A percentile compares a stretch with the other conserved stretches of the same genome.
Evolutionary conservation across 805 yeast species (phyloP).

Genomic region (Lipomyces lipofer): DNA sequence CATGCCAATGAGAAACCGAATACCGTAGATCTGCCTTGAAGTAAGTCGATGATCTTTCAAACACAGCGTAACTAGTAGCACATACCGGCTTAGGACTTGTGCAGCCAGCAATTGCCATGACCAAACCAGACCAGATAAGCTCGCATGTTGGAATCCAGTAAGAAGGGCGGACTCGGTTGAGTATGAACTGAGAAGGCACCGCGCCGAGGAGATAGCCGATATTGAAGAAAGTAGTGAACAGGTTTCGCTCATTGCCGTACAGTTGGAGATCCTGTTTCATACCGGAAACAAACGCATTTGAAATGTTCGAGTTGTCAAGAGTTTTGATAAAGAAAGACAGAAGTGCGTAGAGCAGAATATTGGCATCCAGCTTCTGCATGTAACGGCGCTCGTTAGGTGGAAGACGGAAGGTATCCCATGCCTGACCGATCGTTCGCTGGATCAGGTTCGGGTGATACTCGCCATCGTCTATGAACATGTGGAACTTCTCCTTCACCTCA

Average conservation of each 20-base stretch:
- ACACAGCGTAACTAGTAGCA: background rate
- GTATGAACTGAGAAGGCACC: conserved; percentile 40
- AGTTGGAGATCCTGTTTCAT: conserved; percentile 57
- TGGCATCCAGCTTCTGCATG: conserved; percentile 42
- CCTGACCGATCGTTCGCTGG: conserved; percentile 20
- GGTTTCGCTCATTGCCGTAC: conserved; percentile 59
- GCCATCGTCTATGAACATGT: conserved; percentile 12
- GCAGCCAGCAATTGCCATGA: conserved; percentile 27
- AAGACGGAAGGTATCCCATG: conserved; percentile 31
- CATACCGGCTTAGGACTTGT: conserved; percentile 12
- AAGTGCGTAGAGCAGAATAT: conserved; percentile 40
- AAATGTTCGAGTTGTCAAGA: conserved; percentile 59
- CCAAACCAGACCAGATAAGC: conserved; percentile 27
- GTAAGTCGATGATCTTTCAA: background rate
- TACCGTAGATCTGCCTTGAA: conserved; percentile 50
- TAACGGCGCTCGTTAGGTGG: conserved; percentile 38
- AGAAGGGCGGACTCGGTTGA: conserved; percentile 36
- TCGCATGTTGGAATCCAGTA: conserved; percentile 36
- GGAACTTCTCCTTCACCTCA: conserved; percentile 16
- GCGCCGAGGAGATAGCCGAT: conserved; percentile 54
- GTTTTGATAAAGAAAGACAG: conserved; percentile 51
- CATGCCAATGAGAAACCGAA: conserved; percentile 24
- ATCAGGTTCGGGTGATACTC: conserved; percentile 9
- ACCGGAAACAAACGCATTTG: conserved; percentile 68
- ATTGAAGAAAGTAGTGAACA: conserved; percentile 56